phyloP scores from a whole-genome alignment of 345 rosid species.

The Boechera retrofracta region DNA sequence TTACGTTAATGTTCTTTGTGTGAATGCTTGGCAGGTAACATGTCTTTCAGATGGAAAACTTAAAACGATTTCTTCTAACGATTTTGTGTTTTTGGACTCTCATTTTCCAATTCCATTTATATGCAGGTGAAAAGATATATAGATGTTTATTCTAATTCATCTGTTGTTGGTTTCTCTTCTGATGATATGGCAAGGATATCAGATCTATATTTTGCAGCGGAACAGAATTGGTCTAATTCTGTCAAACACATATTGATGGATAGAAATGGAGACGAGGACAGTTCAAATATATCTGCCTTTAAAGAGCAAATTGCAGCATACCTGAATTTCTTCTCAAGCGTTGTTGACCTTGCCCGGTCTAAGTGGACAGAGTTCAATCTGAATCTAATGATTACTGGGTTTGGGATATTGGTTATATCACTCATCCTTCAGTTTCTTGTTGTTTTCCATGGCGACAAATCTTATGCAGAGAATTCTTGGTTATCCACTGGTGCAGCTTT shows the following conservation, averaged over 20 bases:
- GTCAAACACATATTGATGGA: slow-evolving; percentile 41
- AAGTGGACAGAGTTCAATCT: slow-evolving; percentile 97
- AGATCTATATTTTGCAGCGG: slow-evolving; percentile 67
- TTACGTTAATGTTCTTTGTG: slow-evolving; percentile 74
- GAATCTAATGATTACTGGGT: slow-evolving; percentile 77
- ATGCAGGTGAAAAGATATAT: slow-evolving; percentile 89
- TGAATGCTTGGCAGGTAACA: slow-evolving; percentile 94
- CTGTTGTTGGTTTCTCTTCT: slow-evolving; percentile 90
- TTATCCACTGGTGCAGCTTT: slow-evolving; percentile 54
- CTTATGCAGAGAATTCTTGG: slow-evolving; percentile 46
- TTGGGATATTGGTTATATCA: slow-evolving; percentile 68
- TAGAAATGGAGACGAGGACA: slow-evolving; percentile 46
- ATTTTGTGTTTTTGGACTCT: slow-evolving; percentile 17
- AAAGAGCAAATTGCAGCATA: slow-evolving; percentile 63
- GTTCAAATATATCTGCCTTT: slow-evolving; percentile 46
- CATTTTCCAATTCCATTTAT: slow-evolving; percentile 24
- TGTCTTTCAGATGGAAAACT: slow-evolving; percentile 5
- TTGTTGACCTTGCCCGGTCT: slow-evolving; percentile 84
- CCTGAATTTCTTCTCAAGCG: slow-evolving; percentile 64
- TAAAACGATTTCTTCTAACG: not conserved
- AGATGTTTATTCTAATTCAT: slow-evolving; percentile 84
- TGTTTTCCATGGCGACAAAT: slow-evolving; percentile 49
- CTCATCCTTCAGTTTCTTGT: slow-evolving; percentile 54
- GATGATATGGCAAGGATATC: slow-evolving; percentile 72
- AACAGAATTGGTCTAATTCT: slow-evolving; percentile 56